A percentile compares a stretch with the other conserved stretches of the same genome.
Conservation (phyloP, 208 protist species). For the Crithidia bombi region DNA sequence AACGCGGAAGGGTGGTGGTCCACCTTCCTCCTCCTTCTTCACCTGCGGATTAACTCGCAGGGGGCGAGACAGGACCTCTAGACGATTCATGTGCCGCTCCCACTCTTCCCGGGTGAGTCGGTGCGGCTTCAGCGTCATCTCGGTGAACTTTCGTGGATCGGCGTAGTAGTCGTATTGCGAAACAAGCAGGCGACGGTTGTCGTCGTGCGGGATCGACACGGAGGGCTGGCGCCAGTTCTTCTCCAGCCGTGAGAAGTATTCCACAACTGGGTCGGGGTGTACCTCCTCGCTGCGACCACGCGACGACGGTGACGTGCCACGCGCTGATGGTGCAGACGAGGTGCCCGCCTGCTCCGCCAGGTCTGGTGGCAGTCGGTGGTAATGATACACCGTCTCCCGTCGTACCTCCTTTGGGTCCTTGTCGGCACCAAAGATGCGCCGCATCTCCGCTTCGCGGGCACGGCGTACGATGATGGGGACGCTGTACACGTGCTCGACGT, state of each 20-base stretch:
- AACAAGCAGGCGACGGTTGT: constrained; percentile 56
- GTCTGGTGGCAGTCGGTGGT: constrained; percentile 22
- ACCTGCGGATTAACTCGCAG: constrained; percentile 49
- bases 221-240: constrained; percentile 64
- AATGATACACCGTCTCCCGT: constrained; percentile 34
- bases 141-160: constrained; percentile 36
- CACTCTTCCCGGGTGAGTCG: constrained; percentile 27
- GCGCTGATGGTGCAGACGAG: constrained; percentile 8
- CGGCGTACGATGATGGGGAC: constrained; percentile 52
- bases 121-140: constrained; percentile 31
- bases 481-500: constrained; percentile 75
- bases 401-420: constrained; percentile 23
- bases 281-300: constrained; percentile 10
- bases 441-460: constrained; percentile 41
- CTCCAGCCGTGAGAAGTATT: constrained; percentile 40
- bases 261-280: constrained; percentile 15
- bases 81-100: constrained; percentile 36
- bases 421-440: constrained; percentile 44
- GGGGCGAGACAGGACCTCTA: constrained; percentile 55
- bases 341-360: constrained; percentile 8
- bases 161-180: constrained; percentile 61
- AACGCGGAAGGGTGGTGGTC: constrained; percentile 62
- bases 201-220: constrained; percentile 47
- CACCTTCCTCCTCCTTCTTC: constrained; percentile 35
- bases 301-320: constrained; percentile 14